Percentiles rank a stretch among this genome's conserved stretches.
Evolutionary conservation across 257 asterid species (phyloP).

Genomic region (Coffea canephora): DNA sequence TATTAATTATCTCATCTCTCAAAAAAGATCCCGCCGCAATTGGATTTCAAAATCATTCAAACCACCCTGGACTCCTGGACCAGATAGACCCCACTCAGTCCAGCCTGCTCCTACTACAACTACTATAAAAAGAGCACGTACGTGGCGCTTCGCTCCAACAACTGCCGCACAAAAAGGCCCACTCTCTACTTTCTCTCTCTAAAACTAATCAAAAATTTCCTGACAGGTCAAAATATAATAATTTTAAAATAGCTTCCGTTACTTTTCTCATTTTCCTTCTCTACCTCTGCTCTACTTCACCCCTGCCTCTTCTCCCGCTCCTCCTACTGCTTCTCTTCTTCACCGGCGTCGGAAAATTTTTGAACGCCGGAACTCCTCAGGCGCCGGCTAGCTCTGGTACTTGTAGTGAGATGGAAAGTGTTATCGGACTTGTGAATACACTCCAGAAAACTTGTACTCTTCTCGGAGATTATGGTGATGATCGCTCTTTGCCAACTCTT

Average conservation of each 20-base stretch:
- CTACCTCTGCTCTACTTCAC: neutral
- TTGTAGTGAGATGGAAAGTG: slow-evolving; percentile 52
- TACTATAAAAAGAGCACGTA: neutral
- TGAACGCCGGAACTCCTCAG: neutral
- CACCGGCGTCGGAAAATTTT: slow-evolving; percentile 5
- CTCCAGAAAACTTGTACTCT: slow-evolving; percentile 90
- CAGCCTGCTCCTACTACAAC: neutral
- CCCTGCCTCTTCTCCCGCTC: neutral
- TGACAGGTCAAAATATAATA: slow-evolving; percentile 8
- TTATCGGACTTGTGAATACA: slow-evolving; percentile 83
- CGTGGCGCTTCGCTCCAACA: slow-evolving; percentile 28
- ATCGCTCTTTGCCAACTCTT: slow-evolving; percentile 68
- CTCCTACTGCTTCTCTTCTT: neutral
- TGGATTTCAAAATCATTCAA: slow-evolving; percentile 18
- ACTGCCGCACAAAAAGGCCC: neutral
- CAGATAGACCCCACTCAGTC: neutral
- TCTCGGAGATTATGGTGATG: slow-evolving; percentile 77
- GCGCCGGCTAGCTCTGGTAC: slow-evolving; percentile 1
- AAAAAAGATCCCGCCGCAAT: slow-evolving; percentile 28
- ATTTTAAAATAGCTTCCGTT: slow-evolving; percentile 28
- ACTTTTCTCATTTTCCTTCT: slow-evolving; percentile 13
- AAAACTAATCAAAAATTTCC: neutral
- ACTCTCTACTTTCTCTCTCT: slow-evolving; percentile 2
- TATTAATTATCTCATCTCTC: neutral
- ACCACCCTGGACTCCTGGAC: neutral